Evolutionary conservation across 768 basidiomycete species (phyloP), one percentile per base, ranked within the genome.

Genomic region (Mycena haematopus): DNA sequence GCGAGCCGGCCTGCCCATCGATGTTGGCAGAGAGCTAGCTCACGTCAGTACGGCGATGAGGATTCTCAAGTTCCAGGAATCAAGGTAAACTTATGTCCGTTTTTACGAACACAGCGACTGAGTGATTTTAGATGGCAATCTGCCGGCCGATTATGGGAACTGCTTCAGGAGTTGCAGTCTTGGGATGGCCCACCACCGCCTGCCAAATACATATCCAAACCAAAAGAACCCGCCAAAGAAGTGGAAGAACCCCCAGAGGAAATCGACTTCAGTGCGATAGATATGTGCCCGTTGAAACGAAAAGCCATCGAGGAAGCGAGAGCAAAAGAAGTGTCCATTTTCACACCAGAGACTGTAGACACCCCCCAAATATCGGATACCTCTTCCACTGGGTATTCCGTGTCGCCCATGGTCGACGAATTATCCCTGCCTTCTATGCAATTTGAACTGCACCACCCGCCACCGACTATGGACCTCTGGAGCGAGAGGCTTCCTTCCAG

Each of bases 1-100:
- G 60, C 74, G 71, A 60, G 69, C 65, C 42, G 71, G 78, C 50
- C 31, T 71, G 24, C 50, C 62, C 11, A 68, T 66, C 33, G 79
- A 80, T 60, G 56, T 74, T 15, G 71, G 73, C 45, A 65, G 72
- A 31, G 76, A 79, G 11, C 68, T 80, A 47, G 63, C 67, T 22
- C 81, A 82, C 60, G 78, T 82, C 27, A 70, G 74, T 56, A 73
- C 74, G 42, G 79, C 80, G 58, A 74, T 80, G 64, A 67, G 75
- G 6, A 75, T 75, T 11, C 63, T 68, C 53, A 68, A 65, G 44
- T 65, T 62, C 45, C 52, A 50, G 6, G 67, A 68, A 51, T n/a
- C 56, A 25, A 52, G 67, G 63, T 65, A 44, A 50, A 13, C 13
- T 27, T 14, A 17, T 21, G 14, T 27, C 45, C 15, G 9, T n/a